A percentile compares a stretch with the other conserved stretches of the same genome.
These are phyloP conservation scores for Narthecium ossifragum DNA, from an alignment of 106 monocot species.

Conservation along the genomic window DNA sequence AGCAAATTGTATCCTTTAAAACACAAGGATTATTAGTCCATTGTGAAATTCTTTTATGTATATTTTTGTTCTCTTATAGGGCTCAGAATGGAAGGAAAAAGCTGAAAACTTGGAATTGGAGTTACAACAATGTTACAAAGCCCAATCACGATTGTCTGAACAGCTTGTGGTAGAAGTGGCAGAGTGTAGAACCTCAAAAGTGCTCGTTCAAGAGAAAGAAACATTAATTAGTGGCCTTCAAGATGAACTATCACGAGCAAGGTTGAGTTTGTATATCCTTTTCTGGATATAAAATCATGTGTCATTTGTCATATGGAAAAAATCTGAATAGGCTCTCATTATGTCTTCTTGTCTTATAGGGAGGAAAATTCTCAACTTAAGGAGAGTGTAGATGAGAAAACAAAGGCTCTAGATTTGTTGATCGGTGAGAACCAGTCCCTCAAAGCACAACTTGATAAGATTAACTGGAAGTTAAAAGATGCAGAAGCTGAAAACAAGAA, in stretches of 20 bases:
- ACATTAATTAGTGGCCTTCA: constrained; percentile 34
- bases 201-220: constrained; percentile 65
- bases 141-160: constrained; percentile 80
- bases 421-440: constrained; percentile 60
- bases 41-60: background rate
- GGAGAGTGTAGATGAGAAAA: constrained; percentile 62
- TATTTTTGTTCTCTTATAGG: constrained; percentile 33
- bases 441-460: constrained; percentile 61
- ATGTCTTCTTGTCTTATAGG: constrained; percentile 26
- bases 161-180: constrained; percentile 83
- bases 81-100: constrained; percentile 93
- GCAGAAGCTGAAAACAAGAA: constrained; percentile 71
- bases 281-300: background rate
- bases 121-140: constrained; percentile 92
- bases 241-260: constrained; percentile 48
- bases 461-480: constrained; percentile 32
- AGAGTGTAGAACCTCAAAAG: constrained; percentile 63
- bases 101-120: constrained; percentile 85
- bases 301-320: background rate
- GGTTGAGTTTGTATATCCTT: constrained; percentile 32
- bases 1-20: background rate
- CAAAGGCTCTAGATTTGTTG: constrained; percentile 56
- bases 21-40: too few species aligned
- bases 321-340: too few species aligned
- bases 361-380: constrained; percentile 68